Conservation (phyloP, 129 eudicot species). For the Gnaphalium uliginosum region DNA sequence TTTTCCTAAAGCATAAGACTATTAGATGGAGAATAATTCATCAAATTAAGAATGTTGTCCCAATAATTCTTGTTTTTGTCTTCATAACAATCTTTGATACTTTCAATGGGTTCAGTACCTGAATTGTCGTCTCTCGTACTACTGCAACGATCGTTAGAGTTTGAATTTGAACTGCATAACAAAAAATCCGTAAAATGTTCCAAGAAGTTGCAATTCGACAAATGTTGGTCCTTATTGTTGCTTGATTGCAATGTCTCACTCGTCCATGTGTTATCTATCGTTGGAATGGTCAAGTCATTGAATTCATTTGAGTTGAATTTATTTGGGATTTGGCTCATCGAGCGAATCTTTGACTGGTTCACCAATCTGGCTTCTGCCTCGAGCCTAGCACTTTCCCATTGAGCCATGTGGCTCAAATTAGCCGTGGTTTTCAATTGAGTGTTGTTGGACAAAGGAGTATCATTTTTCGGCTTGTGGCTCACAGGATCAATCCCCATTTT, state of each 20-base stretch:
- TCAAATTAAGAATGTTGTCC: conserved; percentile 63
- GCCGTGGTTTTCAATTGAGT: conserved; percentile 55
- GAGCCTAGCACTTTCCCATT: conserved; percentile 95
- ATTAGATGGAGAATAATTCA: conserved; percentile 54
- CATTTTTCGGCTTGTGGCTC: conserved; percentile 72
- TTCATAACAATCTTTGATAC: conserved; percentile 14
- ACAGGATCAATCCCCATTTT: conserved; percentile 83
- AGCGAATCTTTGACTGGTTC: conserved; percentile 61
- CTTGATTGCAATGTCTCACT: conserved; percentile 25
- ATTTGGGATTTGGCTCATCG: conserved; percentile 28
- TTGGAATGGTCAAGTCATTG: conserved; percentile 40
- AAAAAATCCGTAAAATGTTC: conserved; percentile 78
- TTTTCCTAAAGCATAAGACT: conserved; percentile 47
- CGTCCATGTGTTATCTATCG: conserved; percentile 37
- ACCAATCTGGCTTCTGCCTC: conserved; percentile 92
- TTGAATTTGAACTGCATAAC: conserved; percentile 39
- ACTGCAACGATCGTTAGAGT: conserved; percentile 17
- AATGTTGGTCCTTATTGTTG: conserved; percentile 28
- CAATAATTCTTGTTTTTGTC: conserved; percentile 73
- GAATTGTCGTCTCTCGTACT: conserved; percentile 32
- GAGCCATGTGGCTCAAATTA: conserved; percentile 94
- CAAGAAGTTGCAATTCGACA: conserved; percentile 44
- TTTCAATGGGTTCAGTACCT: conserved; percentile 14
- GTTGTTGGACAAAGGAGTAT: conserved; percentile 39
- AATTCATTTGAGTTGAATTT: conserved; percentile 5